These are phyloP conservation scores for Lodderomyces jiufengensis DNA, from an alignment of 1,139 yeast species.

Conservation along the genomic window DNA sequence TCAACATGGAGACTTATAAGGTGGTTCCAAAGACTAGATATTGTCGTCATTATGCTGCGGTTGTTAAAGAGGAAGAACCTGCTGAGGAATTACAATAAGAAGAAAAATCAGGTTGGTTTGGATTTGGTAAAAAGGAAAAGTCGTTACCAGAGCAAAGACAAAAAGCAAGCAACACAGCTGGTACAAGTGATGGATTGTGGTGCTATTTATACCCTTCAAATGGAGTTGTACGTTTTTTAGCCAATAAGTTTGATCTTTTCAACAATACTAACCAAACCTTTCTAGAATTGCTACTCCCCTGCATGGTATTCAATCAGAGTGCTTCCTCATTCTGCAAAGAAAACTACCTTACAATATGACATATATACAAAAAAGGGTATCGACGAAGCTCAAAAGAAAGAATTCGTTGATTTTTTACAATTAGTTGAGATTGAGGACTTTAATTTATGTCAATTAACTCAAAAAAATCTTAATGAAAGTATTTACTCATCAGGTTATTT, in stretches of 20 bases:
- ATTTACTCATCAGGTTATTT: constrained; percentile 54
- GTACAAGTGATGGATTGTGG: constrained; percentile 60
- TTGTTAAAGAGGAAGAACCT: constrained; percentile 17
- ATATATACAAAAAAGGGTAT: constrained; percentile 60
- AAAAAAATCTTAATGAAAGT: constrained; percentile 58
- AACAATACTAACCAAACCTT: no score
- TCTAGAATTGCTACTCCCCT: constrained; percentile 62
- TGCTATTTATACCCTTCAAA: constrained; percentile 56
- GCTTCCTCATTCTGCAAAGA: constrained; percentile 49
- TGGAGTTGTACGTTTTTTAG: no score
- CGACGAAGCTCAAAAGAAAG: constrained; percentile 48
- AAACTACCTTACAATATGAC: constrained; percentile 56
- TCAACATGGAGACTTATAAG: constrained; percentile 61
- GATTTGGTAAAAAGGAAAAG: constrained; percentile 37
- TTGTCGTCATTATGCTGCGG: constrained; percentile 51
- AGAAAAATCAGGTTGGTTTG: constrained; percentile 41
- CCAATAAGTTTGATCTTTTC: no score
- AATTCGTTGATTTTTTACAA: constrained; percentile 60
- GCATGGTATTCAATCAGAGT: constrained; percentile 65
- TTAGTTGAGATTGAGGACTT: constrained; percentile 59
- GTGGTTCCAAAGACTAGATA: constrained; percentile 57
- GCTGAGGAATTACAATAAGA: constrained; percentile 13
- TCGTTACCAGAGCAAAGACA: no score
- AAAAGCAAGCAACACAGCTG: constrained; percentile 47
- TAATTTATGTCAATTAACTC: constrained; percentile 55